These are phyloP conservation scores for Leucocoprinus leucothites DNA, from an alignment of 768 basidiomycete genomes.

Conservation along the genomic window DNA sequence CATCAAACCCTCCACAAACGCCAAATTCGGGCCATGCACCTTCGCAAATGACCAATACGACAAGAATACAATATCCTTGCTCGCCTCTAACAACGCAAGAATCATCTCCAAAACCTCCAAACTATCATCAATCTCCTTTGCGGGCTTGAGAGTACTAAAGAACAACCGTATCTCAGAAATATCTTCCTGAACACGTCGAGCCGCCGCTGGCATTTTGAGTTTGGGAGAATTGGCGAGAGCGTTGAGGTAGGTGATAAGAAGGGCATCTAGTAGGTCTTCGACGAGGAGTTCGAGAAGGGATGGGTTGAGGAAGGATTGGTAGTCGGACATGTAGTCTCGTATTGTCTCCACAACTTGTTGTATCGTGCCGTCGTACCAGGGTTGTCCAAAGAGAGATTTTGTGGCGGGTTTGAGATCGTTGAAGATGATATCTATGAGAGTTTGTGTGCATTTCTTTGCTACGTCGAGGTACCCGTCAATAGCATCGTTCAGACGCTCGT, in stretches of 20 bases:
- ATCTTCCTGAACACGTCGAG: slow-evolving; percentile 82
- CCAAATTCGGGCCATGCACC: slow-evolving; percentile 87
- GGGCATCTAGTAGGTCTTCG: slow-evolving; percentile 89
- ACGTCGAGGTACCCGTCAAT: slow-evolving; percentile 99
- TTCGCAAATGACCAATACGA: slow-evolving; percentile 95
- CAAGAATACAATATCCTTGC: slow-evolving; percentile 85
- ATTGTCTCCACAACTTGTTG: slow-evolving; percentile 92
- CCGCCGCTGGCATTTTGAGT: slow-evolving; percentile 80
- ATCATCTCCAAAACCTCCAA: slow-evolving; percentile 89
- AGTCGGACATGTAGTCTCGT: slow-evolving; percentile 95
- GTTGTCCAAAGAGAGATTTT: slow-evolving; percentile 75
- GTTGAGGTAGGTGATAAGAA: slow-evolving; percentile 88
- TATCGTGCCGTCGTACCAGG: slow-evolving; percentile 91
- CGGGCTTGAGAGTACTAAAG: slow-evolving; percentile 75
- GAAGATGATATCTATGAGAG: slow-evolving; percentile 91
- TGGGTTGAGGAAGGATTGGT: slow-evolving; percentile 86
- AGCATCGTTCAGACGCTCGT: slow-evolving; percentile 87
- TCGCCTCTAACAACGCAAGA: slow-evolving; percentile 77
- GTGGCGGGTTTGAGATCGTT: slow-evolving; percentile 90
- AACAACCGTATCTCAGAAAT: slow-evolving; percentile 74
- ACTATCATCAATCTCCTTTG: slow-evolving; percentile 74
- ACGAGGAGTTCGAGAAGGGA: slow-evolving; percentile 88
- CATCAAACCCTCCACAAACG: slow-evolving; percentile 89
- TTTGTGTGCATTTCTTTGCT: slow-evolving; percentile 95
- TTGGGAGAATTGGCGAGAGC: slow-evolving; percentile 82